Base-by-base conservation (phyloP, 345 rosid genomes). In the Anastatica hierochuntica region DNA sequence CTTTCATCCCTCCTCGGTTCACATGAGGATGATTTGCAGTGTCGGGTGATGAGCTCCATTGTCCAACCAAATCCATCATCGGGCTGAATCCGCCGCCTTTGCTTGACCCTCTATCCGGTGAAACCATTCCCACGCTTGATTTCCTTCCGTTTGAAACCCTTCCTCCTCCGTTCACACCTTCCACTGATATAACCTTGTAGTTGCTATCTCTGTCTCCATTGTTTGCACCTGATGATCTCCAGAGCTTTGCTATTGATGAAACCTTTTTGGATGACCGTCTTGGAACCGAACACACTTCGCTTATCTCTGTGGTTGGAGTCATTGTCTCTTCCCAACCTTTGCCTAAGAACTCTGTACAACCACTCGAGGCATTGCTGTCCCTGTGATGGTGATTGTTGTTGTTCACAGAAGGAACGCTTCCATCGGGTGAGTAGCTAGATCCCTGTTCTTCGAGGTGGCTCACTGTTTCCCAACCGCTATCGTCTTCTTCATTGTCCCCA, bases 391-490 rank as follows among this genome's bases (percentile, higher is more conserved):
- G 12, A 11, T 31, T 31, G 43, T 56, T 74, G 67, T 74, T 76
- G 72, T 63, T 80, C 14, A 64, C 66, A 19, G 87, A 78, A 53
- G 67, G 74, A 14, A 46, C 53, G 62, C 95, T 81, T 35, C 72
- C 88, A 21, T 84, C 85, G 0, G 71, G 88, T 4, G 95, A 83
- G 73, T 50, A 85, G 53, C 82, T 79, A 23, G 94, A 92, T 23
- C 76, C 88, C 57, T 79, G 90, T 55, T 85, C 96, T 54, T 85
- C 95, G 4, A 71, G 72, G 69, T 81, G 84, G 72, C 94, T 92
- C 66, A 78, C 94, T 8, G 98, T 85, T 77, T 92, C 98, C 98
- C 98, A 92, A 24, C 82, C 95, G 43, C 98, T 67, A 44, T 59
- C 66, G 31, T 88, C 98, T 54, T 88, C 96, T 47, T 88, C 95